Conservation (phyloP, 2,329 filamentous ascomycete genomes). For the Ploettnerulaceae sp. region DNA sequence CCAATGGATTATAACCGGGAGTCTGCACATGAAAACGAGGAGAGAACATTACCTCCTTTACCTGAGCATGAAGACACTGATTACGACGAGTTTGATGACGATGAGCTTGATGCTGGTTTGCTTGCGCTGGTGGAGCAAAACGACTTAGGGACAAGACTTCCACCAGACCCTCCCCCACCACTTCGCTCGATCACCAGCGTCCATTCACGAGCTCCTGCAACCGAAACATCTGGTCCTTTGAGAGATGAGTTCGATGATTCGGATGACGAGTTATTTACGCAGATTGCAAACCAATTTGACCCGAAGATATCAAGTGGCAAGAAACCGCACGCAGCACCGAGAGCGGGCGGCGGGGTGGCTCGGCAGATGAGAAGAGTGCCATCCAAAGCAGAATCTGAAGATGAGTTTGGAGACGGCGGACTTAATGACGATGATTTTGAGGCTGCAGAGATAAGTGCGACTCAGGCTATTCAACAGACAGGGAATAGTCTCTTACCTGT, state of each 20-base stretch:
- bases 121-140: slow-evolving; percentile 50
- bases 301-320: slow-evolving; percentile 28
- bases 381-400: slow-evolving; percentile 50
- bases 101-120: slow-evolving; percentile 37
- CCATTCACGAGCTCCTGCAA: too few species aligned
- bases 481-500: slow-evolving; percentile 42
- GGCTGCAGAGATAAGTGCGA: slow-evolving; percentile 66
- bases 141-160: slow-evolving; percentile 21
- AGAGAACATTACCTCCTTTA: not conserved
- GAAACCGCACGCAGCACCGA: not conserved
- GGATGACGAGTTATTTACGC: slow-evolving; percentile 56
- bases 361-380: not conserved
- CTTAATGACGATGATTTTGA: slow-evolving; percentile 69
- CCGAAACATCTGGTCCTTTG: too few species aligned
- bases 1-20: not conserved
- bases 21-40: not conserved
- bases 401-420: slow-evolving; percentile 66
- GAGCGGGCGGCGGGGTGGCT: not conserved
- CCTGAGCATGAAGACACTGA: slow-evolving; percentile 23
- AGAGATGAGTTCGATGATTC: slow-evolving; percentile 61
- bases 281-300: slow-evolving; percentile 52
- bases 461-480: slow-evolving; percentile 50
- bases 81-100: slow-evolving; percentile 48
- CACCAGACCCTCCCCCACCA: slow-evolving; percentile 8
- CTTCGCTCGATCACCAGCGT: not conserved